Base-by-base conservation (phyloP, 23 red algal species). In the Cyanidiococcus yangmingshanensis region DNA sequence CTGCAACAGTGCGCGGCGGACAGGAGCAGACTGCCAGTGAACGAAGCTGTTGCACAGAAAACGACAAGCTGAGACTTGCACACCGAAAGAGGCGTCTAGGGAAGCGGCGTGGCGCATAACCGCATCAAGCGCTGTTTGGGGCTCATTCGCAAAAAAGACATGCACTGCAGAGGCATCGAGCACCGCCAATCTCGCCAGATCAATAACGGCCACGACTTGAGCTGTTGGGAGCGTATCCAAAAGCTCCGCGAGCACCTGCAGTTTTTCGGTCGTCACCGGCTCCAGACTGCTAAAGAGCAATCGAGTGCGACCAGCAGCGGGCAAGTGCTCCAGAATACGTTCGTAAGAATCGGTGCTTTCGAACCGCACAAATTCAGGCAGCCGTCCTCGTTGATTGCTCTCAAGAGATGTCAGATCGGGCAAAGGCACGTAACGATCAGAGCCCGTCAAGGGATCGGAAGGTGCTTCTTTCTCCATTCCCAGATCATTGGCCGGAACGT, bases 401-500 rank as follows among this genome's bases (percentile, higher is more conserved):
- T 54, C 12, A 12, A 29, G 63, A 3, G 27, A 12, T 7, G 63
- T 27, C 3, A 29, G 32, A 2, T 12, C 29, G 32, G 75, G 76
- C 2, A 38, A 30, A n/a, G 90, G 90, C 75, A 95, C 84, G 51
- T 95, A 95, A 24, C 90, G 77, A 25, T 76, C 82, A 34, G 40
- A 79, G 38, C 90, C 90, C 0, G 90, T 95, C 1, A 95, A 68
- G 1, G 91, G 91, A 79, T 95, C 91, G 0, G 77, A 82, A 35
- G 76, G 33, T 34, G 75, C 80, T 25, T 39, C 59, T 40, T 40
- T 41, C 41, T 58, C 29, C 67, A 67, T 76, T 3, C 3, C 12
- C 37, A 87, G 54, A 33, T 85, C 85, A 21, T 75, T 79, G 34
- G 81, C 74, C 3, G 87, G 84, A 40, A 86, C 90, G 59, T 98